Percentiles rank a stretch among this genome's conserved stretches.
phyloP scores from a whole-genome alignment of 169 alveolate species.

The Amoebophrya sp. region DNA sequence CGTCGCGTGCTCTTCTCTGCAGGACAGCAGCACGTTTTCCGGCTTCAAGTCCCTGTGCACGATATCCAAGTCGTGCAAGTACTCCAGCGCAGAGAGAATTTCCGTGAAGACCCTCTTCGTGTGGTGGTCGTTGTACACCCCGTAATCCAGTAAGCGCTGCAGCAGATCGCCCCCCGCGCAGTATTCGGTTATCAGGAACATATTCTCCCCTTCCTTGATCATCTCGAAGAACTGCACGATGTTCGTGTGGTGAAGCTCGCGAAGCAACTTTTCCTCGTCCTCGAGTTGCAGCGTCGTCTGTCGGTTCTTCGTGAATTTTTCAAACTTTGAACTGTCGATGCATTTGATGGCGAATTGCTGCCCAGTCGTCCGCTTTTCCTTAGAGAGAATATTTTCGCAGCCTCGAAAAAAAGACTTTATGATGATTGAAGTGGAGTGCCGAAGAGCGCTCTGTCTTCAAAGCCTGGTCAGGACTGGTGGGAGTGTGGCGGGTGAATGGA shows the following conservation, averaged over 20 bases:
- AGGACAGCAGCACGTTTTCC: conserved; percentile 6
- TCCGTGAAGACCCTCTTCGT: background rate
- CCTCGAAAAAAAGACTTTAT: no score
- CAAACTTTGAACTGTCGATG: background rate
- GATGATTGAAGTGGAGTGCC: no score
- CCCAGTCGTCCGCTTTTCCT: background rate
- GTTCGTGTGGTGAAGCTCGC: background rate
- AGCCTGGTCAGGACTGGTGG: no score
- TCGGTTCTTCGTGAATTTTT: background rate
- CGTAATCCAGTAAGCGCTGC: conserved; percentile 8
- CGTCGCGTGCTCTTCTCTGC: background rate
- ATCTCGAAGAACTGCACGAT: background rate
- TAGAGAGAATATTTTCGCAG: background rate
- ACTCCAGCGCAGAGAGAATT: background rate
- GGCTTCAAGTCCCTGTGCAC: conserved; percentile 17
- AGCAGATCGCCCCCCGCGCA: conserved; percentile 5
- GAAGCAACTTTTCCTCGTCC: background rate
- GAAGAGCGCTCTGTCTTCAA: no score
- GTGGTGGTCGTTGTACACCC: background rate
- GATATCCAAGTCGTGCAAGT: conserved; percentile 7
- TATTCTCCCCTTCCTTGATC: background rate
- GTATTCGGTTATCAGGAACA: background rate
- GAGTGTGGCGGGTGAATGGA: no score
- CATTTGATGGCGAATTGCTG: background rate
- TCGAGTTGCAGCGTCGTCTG: background rate